These are phyloP conservation scores for Zygoascus flipseniorum DNA, from an alignment of 805 yeast genomes.

Conservation along the genomic window DNA sequence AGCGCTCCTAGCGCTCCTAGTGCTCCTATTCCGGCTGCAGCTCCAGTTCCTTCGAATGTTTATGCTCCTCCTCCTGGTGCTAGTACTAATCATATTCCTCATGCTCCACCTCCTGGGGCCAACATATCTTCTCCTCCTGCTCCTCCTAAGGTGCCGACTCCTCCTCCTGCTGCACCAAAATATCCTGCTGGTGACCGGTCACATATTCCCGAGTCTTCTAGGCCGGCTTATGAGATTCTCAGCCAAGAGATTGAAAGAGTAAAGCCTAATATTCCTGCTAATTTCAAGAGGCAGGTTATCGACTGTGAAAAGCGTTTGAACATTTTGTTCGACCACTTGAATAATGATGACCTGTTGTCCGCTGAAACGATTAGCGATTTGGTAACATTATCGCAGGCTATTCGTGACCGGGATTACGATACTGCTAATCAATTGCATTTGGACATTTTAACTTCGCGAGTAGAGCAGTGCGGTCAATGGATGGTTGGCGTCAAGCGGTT, in stretches of 20 bases:
- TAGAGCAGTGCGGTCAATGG: slow-evolving; percentile 84
- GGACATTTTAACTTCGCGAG: slow-evolving; percentile 53
- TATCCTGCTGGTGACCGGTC: slow-evolving; percentile 58
- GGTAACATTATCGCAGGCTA: slow-evolving; percentile 39
- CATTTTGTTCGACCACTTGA: slow-evolving; percentile 68
- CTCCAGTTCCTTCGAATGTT: slow-evolving; percentile 5
- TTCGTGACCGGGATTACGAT: slow-evolving; percentile 47
- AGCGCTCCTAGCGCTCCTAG: slow-evolving; percentile 7
- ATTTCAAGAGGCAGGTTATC: slow-evolving; percentile 57
- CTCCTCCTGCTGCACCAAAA: slow-evolving; percentile 23
- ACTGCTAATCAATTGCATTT: slow-evolving; percentile 45
- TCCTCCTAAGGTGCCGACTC: slow-evolving; percentile 18
- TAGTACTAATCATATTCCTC: slow-evolving; percentile 8
- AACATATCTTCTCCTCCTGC: slow-evolving; percentile 17
- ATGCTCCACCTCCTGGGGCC: slow-evolving; percentile 10
- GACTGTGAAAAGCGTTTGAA: slow-evolving; percentile 80
- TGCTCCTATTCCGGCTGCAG: slow-evolving; percentile 7
- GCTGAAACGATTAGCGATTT: slow-evolving; percentile 48
- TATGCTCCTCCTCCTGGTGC: slow-evolving; percentile 12
- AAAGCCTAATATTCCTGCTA: slow-evolving; percentile 67
- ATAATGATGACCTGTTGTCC: slow-evolving; percentile 58
- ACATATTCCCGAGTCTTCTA: slow-evolving; percentile 52
- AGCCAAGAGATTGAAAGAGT: slow-evolving; percentile 48
- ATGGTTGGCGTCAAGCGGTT: slow-evolving; percentile 83
- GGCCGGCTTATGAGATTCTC: slow-evolving; percentile 53